A percentile compares a stretch with the other conserved stretches of the same genome.
These are phyloP conservation scores for Leptomonas pyrrhocoris DNA, from an alignment of 208 protist genomes.

Conservation along the genomic window DNA sequence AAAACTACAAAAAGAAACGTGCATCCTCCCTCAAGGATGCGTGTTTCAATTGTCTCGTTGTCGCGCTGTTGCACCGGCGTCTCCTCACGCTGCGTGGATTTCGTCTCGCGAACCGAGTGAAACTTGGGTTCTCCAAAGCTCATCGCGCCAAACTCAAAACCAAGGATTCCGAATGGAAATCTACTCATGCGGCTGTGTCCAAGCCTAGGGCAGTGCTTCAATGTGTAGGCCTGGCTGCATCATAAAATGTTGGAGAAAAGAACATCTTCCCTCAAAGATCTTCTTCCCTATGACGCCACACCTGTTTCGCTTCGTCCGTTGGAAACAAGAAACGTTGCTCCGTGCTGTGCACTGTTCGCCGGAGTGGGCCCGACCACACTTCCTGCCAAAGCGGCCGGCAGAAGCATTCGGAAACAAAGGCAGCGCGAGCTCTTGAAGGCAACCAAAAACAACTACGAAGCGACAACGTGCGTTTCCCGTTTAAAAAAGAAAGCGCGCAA, in stretches of 20 bases:
- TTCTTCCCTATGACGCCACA: not conserved
- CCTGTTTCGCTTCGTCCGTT: too few relatives aligned
- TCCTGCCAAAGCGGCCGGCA: too few relatives aligned
- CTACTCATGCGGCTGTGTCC: not conserved
- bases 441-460: too few relatives aligned
- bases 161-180: too few relatives aligned
- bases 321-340: not conserved
- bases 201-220: not conserved
- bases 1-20: not conserved
- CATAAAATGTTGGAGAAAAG: slow-evolving; percentile 1
- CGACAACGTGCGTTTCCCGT: too few relatives aligned
- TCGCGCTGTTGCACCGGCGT: not conserved
- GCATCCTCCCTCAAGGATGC: slow-evolving; percentile 13
- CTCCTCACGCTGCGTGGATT: not conserved
- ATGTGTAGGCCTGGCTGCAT: not conserved
- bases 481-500: too few relatives aligned
- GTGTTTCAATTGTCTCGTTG: not conserved
- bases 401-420: too few relatives aligned
- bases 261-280: slow-evolving; percentile 9
- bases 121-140: not conserved
- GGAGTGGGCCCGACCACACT: too few relatives aligned
- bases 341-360: too few relatives aligned
- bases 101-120: too few relatives aligned
- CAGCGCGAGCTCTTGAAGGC: too few relatives aligned
- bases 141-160: too few relatives aligned